Percentiles rank a stretch among this genome's conserved stretches.
These are phyloP conservation scores for Bryopsis sp. DNA, from an alignment of 139 green algal genomes.

Conservation along the genomic window DNA sequence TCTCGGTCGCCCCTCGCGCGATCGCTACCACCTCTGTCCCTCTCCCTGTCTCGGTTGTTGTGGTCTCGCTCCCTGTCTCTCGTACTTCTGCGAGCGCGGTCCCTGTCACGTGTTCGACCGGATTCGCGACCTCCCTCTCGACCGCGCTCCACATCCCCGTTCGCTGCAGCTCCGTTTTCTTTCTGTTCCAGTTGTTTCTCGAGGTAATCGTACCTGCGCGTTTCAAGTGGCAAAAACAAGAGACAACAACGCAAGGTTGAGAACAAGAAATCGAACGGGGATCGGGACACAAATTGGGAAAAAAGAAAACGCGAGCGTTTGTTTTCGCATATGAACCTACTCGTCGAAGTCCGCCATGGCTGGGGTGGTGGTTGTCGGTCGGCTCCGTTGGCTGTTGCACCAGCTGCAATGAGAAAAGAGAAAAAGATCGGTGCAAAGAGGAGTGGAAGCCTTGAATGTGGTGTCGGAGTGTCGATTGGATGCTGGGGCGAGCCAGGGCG, in stretches of 20 bases:
- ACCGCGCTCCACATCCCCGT: slow-evolving; percentile 3
- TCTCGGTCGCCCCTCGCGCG: background rate
- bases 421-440: no score
- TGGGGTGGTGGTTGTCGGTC: background rate
- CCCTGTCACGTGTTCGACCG: background rate
- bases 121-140: background rate
- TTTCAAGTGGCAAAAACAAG: background rate
- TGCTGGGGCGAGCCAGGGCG: no score
- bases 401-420: no score
- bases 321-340: slow-evolving; percentile 2
- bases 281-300: background rate
- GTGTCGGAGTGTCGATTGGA: no score
- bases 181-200: slow-evolving; percentile 34
- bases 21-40: background rate
- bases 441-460: no score
- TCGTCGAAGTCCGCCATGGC: slow-evolving; percentile 21
- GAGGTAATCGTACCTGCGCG: slow-evolving; percentile 32
- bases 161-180: slow-evolving; percentile 14
- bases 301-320: background rate
- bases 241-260: background rate
- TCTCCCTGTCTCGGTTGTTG: background rate
- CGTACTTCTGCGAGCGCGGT: background rate
- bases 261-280: background rate
- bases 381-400: background rate
- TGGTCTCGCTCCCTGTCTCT: no score